Evolutionary conservation across 352 stramenopile species (phyloP), one percentile per base, ranked within the genome.

Genomic region (Globisporangium canariense): DNA sequence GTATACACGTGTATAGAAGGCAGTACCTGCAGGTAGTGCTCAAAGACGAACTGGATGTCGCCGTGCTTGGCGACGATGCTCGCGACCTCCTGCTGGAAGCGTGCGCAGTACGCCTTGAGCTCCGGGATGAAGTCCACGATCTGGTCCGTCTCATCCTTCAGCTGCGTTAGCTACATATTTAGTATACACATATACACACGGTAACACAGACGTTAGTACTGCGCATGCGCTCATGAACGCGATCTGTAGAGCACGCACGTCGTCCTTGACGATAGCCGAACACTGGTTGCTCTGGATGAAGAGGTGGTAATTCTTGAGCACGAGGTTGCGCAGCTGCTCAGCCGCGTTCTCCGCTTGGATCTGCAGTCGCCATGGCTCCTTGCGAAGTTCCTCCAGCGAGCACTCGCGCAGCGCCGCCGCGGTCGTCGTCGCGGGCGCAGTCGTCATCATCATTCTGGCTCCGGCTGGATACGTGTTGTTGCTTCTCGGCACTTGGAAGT

Each of bases 231-330:
- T 46, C 32, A 43, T 18, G 25, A 28, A 28, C 1, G 25, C 25
- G 25, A 28, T 28, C 25, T 28, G 25, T 45, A 11, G 14, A 9
- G 14, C 14, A 71, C 76, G 32, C 52, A 90, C 79, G 59, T 93
- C 82, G 60, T 91, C 72, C 51, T 91, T 88, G 69, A 96, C 88
- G 52, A 95, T 78, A 28, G 76, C 74, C 8, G 85, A 81, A 72
- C 89, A 94, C 65, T 94, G 88, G 64, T 94, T 92, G 69, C 86
- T 97, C 70, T 96, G 84, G 64, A 97, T 93, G 64, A 96, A 96
- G 38, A 97, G 84, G 66, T 93, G 84, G 68, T 97, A 97, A 68
- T 97, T 95, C 65, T 92, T 88, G 41, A 96, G 72, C 57, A 94
- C 86, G 36, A 96, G 81, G 32, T 68, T 78, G 47, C 89, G 86